Evolutionary conservation across 2,329 filamentous ascomycete species (phyloP), one percentile per base, ranked within the genome.

Genomic region (Fusarium avenaceum): DNA sequence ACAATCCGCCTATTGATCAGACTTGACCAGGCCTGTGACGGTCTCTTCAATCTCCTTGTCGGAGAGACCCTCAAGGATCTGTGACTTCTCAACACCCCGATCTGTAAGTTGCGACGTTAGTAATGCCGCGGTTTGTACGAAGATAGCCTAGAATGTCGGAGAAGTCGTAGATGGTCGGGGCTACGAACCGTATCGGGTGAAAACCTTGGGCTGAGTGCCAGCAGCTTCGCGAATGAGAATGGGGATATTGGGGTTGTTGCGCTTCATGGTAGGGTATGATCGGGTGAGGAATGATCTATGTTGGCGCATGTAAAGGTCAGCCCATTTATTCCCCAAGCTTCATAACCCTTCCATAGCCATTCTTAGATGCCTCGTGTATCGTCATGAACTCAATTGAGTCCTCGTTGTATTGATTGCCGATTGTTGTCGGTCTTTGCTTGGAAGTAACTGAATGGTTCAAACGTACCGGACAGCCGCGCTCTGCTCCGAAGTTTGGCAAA

Each of bases 241-340:
- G 55, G 96, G 96, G 48, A 88, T 94, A 81, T 92, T 85, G 58
- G 96, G 96, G 85, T 99, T 99, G 87, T 95, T 92, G 86, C 97
- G 96, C 89, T 99, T 99, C 95, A 99, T 98, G 63, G 92, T 96
- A 46, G 96, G 96, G 82, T 99, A 99, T 72, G 94, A 90, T 79
- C 93, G 89, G 70, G 90, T 91, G 72, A 99, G 86, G 83, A 99
- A 99, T 30, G 92, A 90, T 80, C 96, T 97, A 43, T 38, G 74
- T 50, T 47, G 51, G 32, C 22, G 53, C 55, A 35, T 32, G 55
- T 11, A n/a, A 24, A 30, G 44, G 61, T 72, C 63, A 71, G 72
- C 54, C 20, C 46, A 53, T 11, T 32, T 51, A 40, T 43, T 47
- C 33, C 19, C 35, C 40, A 20, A 44, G 40, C 28, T 57, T 43